Evolutionary conservation across 345 rosid genomes (phyloP).

Genomic region (Microthlaspi erraticum): DNA sequence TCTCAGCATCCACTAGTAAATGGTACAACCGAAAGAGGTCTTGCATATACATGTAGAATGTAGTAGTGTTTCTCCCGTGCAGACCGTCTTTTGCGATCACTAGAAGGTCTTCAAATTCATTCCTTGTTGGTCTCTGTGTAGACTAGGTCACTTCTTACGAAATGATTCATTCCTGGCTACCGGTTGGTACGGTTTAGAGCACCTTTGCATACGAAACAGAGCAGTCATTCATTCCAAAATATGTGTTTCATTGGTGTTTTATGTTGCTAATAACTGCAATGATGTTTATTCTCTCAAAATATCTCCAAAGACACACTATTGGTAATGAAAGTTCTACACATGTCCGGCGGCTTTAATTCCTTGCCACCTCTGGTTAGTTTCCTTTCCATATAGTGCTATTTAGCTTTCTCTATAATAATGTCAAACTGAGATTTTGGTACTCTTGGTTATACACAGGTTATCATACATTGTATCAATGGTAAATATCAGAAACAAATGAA

Average conservation of each 20-base stretch:
- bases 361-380: constrained; percentile 80
- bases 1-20: too few relatives aligned
- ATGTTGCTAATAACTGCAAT: constrained; percentile 65
- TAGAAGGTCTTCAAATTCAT: neutral
- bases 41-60: too few relatives aligned
- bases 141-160: constrained; percentile 81
- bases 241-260: constrained; percentile 75
- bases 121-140: constrained; percentile 58
- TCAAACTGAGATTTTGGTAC: neutral
- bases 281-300: constrained; percentile 82
- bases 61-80: too few relatives aligned
- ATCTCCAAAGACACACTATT: constrained; percentile 72
- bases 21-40: too few relatives aligned
- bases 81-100: too few relatives aligned
- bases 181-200: constrained; percentile 69
- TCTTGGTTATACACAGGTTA: constrained; percentile 57
- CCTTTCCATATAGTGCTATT: neutral
- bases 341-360: constrained; percentile 73
- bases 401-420: neutral
- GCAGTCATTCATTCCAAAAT: constrained; percentile 50
- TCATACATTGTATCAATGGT: constrained; percentile 91
- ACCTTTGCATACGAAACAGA: constrained; percentile 62
- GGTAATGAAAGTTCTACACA: constrained; percentile 73
- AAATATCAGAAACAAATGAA: constrained; percentile 76
- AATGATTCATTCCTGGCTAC: constrained; percentile 82